Conservation (phyloP, 345 rosid genomes). For the Pseudoturritis turrita region DNA sequence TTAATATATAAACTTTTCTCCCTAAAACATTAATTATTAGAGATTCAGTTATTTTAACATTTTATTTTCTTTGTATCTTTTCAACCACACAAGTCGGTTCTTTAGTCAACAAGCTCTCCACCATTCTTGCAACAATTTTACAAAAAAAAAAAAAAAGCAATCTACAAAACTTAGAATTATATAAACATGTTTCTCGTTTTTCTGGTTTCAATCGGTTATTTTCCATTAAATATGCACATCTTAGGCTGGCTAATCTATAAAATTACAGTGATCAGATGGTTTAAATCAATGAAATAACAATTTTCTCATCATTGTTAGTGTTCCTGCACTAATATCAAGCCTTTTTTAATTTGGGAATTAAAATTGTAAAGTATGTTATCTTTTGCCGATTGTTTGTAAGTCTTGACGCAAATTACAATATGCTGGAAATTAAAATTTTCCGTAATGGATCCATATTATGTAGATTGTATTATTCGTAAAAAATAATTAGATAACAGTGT, state of each 20-base stretch:
- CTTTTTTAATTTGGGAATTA: too few species aligned
- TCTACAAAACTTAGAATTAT: background rate
- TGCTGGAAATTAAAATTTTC: background rate
- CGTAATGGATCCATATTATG: background rate
- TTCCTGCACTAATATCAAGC: background rate
- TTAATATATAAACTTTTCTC: background rate
- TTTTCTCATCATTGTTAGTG: background rate
- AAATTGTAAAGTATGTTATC: background rate
- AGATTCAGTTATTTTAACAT: constrained; percentile 14
- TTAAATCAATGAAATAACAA: background rate
- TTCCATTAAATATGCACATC: background rate
- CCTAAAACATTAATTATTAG: background rate
- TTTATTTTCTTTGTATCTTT: background rate
- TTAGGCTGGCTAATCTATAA: background rate
- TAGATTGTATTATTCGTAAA: background rate
- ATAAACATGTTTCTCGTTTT: background rate
- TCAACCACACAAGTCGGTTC: constrained; percentile 17
- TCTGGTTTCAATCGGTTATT: background rate
- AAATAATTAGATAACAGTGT: background rate
- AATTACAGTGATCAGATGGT: background rate
- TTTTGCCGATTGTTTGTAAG: background rate
- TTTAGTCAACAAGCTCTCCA: constrained; percentile 15
- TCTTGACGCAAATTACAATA: background rate
- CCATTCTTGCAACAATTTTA: constrained; percentile 1
- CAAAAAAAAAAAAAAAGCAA: background rate